Evolutionary conservation across 169 alveolate genomes (phyloP), one percentile per base, ranked within the genome.

Genomic region (Eimeria acervulina): DNA sequence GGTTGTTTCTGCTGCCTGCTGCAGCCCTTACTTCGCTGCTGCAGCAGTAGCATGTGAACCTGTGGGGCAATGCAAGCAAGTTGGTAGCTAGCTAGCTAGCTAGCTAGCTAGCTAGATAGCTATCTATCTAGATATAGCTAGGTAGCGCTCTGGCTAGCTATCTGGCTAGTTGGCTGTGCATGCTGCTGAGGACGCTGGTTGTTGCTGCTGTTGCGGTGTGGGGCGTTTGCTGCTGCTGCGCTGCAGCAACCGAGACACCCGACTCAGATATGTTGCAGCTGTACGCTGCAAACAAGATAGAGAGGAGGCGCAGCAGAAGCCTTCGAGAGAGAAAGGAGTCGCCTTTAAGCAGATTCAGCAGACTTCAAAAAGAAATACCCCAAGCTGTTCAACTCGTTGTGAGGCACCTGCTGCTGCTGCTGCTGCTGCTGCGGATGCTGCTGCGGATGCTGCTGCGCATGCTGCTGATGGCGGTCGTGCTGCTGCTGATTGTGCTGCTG

Each of bases 401-500:
- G 23, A 78, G 63, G 36, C 28, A 13, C 38, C 23, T 38, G 63
- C 89, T 78, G 89, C 89, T 78, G 59, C 44, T 78, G 63, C 66
- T 78, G 89, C 89, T 78, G 89, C 31, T 78, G 89, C 89, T 78
- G 89, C 89, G 33, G 59, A 0, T 78, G 89, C 89, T 78, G 89
- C 63, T 38, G 59, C 44, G 33, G 36, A 2, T 36, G 89, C 63
- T 7, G 84, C 84, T 28, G 84, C 84, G 21, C 12, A 13, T 2
- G 84, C 7, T 72, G 84, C 26, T 72, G 84, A 3, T 72, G 42
- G 85, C 51, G 4, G 33, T 23, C 4, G 52, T 21, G 52, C 89
- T 78, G 59, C 63, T 78, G 33, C 3, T 78, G 44, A 8, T 42
- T 1, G 0, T 78, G 89, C 89, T 78, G 89, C 63, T 38, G 59